Evolutionary conservation across 2,329 filamentous ascomycete genomes (phyloP), one percentile per base, ranked within the genome.

Genomic region (Lizonia empirigonia): DNA sequence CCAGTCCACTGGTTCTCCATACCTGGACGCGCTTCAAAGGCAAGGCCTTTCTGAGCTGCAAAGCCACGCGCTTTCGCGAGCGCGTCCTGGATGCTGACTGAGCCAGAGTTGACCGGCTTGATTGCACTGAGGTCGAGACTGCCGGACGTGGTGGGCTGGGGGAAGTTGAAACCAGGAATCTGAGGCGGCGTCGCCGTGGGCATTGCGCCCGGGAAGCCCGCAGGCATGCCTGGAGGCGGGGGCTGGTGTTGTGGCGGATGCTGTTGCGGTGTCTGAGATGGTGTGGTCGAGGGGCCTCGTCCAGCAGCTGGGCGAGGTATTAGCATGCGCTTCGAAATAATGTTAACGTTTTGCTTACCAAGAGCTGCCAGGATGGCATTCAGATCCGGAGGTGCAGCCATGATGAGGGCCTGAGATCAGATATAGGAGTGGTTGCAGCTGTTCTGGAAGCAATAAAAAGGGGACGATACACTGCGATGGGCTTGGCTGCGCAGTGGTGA

Each of bases 51-150:
- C 70, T 93, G 87, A 23, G 88, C 85, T 32, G 91, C 90, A 72
- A 89, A 90, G 33, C 87, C 88, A 70, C 89, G 89, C 37, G 90
- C 91, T 71, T 91, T 90, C 30, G 91, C 89, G 63, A 96, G 87
- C 39, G 90, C 89, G 71, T 95, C 90, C 51, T 88, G 84, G 58
- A 96, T 87, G 73, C 87, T 93, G 63, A 95, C 87, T 16, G 88
- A 90, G 51, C 91, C 91, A 23, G 89, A 89, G 69, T 83, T 90
- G 47, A 88, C 82, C 4, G 91, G 90, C 65, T 89, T 88, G 68
- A 94, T 90, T 47, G 84, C 82, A 74, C 87, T 92, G 44, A 96
- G 76, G 68, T 96, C 90, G 56, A 95, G 79, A 62, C 84, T 91
- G 41, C 90, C 90, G 52, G 88, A 89, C 48, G 82, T 82, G 5